Percentiles rank a stretch among this genome's conserved stretches.
Evolutionary conservation across 768 basidiomycete species (phyloP).

Genomic region (Suillus occidentalis): DNA sequence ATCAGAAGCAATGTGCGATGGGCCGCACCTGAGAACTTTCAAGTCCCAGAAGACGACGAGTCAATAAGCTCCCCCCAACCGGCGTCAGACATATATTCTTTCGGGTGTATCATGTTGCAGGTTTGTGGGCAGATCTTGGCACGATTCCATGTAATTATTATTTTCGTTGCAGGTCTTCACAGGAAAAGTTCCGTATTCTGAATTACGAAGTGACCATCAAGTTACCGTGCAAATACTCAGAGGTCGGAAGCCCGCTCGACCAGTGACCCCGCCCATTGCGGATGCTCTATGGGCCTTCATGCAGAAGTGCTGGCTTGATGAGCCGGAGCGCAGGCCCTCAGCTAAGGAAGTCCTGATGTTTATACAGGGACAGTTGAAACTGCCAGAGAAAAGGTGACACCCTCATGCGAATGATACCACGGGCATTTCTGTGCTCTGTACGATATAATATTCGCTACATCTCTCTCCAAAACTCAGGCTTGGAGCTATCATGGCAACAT

Average conservation of each 20-base stretch:
- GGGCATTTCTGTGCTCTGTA: neutral
- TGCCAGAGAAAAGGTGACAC: neutral
- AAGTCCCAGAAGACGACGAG: slow-evolving; percentile 3
- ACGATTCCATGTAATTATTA: neutral
- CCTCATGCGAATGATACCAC: neutral
- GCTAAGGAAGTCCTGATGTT: neutral
- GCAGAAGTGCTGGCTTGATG: slow-evolving; percentile 18
- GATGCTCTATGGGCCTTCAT: slow-evolving; percentile 8
- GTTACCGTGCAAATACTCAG: neutral
- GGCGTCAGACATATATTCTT: slow-evolving; percentile 30
- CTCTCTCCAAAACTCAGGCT: neutral
- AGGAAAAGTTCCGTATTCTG: slow-evolving; percentile 5
- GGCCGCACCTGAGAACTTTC: slow-evolving; percentile 11
- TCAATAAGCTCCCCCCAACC: neutral
- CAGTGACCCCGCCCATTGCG: neutral
- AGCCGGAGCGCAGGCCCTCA: neutral
- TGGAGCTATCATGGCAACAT: neutral
- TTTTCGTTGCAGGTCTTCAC: neutral
- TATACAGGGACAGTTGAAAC: slow-evolving; percentile 8
- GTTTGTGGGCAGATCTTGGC: slow-evolving; percentile 27
- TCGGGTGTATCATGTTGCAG: slow-evolving; percentile 37
- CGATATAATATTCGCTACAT: neutral
- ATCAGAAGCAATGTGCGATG: slow-evolving; percentile 11
- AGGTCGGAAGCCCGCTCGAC: neutral
- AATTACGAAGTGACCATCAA: slow-evolving; percentile 5